Conservation (phyloP, 164 flowering plant species). For the Aristolochia fimbriata region DNA sequence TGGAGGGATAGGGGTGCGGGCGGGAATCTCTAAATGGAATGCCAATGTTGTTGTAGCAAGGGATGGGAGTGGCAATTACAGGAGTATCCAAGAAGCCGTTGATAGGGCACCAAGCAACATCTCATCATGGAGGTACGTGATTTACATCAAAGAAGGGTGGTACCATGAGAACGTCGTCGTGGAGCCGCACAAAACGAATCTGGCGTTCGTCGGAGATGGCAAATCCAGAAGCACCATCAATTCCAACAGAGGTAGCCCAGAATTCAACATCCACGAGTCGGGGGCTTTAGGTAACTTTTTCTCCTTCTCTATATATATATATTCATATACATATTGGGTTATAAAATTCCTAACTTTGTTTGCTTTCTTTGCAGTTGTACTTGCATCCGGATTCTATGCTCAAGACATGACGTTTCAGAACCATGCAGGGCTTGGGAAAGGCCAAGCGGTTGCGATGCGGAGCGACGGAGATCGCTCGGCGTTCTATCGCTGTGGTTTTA, state of each 20-base stretch:
- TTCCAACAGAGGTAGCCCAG: slow-evolving; percentile 1
- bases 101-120: slow-evolving; percentile 7
- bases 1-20: no score
- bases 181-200: slow-evolving; percentile 4
- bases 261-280: neutral
- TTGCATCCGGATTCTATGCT: neutral
- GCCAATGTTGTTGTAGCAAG: slow-evolving; percentile 10
- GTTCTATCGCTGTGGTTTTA: neutral
- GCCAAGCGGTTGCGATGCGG: slow-evolving; percentile 4
- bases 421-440: neutral
- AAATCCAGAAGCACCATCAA: slow-evolving; percentile 8
- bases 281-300: neutral
- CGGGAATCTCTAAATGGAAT: neutral
- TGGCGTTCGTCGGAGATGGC: slow-evolving; percentile 22
- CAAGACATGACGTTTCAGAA: neutral
- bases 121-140: slow-evolving; percentile 4
- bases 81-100: slow-evolving; percentile 13
- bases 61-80: slow-evolving; percentile 19
- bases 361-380: no score
- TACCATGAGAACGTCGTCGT: slow-evolving; percentile 9
- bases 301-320: neutral
- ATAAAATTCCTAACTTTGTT: no score
- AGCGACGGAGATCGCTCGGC: neutral
- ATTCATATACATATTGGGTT: no score
- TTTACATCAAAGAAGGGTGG: slow-evolving; percentile 11